phyloP scores from a whole-genome alignment of 1,284 basidiomycete genomes.

The Afroboletus lepidellus region DNA sequence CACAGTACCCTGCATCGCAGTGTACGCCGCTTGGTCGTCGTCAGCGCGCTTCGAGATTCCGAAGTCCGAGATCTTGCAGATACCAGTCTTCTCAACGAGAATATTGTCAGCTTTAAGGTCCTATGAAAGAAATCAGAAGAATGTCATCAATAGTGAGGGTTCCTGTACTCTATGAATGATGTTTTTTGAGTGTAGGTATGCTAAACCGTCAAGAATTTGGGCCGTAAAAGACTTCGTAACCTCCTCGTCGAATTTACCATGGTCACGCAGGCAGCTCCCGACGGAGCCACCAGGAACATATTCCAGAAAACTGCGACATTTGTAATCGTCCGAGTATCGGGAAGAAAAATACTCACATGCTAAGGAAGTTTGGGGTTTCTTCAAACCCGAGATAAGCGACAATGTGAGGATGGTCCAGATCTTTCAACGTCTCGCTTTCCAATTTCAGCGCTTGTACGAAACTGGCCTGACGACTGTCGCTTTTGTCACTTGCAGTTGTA shows the following conservation, averaged over 20 bases:
- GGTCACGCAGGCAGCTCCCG: slow-evolving; percentile 87
- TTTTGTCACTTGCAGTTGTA: slow-evolving; percentile 85
- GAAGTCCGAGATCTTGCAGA: slow-evolving; percentile 98
- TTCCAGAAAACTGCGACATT: slow-evolving; percentile 79
- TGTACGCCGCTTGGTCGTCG: slow-evolving; percentile 81
- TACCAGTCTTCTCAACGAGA: slow-evolving; percentile 88
- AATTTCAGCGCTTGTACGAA: slow-evolving; percentile 91
- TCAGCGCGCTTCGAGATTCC: slow-evolving; percentile 91
- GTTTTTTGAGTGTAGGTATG: slow-evolving; percentile 89
- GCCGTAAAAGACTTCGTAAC: slow-evolving; percentile 91
- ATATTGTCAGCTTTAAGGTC: slow-evolving; percentile 99
- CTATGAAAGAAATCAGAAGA: slow-evolving; percentile 38
- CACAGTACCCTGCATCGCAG: slow-evolving; percentile 94
- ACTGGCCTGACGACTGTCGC: slow-evolving; percentile 80
- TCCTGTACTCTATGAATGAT: slow-evolving; percentile 85
- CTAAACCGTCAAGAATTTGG: slow-evolving; percentile 90
- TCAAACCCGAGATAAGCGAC: slow-evolving; percentile 99
- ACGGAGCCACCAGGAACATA: slow-evolving; percentile 98
- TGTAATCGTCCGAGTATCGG: slow-evolving; percentile 4
- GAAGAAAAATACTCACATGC: slow-evolving; percentile 67
- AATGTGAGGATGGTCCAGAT: slow-evolving; percentile 95
- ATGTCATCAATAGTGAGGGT: background rate
- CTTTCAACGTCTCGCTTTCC: slow-evolving; percentile 94
- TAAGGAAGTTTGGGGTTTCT: slow-evolving; percentile 85
- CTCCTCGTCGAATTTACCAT: slow-evolving; percentile 91